Conservation (phyloP, 306 rosid species). For the Betula pendula region DNA sequence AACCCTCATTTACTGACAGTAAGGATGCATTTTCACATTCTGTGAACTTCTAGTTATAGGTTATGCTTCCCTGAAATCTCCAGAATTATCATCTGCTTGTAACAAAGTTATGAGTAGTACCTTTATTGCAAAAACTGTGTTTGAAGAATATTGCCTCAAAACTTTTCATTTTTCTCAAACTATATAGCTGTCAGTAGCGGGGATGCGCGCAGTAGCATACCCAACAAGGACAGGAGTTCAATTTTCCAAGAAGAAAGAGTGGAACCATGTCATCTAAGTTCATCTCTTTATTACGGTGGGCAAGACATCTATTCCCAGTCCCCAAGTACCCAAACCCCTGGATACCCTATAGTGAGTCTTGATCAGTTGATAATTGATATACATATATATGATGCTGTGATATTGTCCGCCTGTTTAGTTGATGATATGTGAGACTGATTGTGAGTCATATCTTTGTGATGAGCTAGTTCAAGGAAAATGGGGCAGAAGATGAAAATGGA, state of each 20-base stretch:
- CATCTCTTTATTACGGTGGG: slow-evolving; percentile 61
- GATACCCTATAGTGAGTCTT: slow-evolving; percentile 47
- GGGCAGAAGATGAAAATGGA: slow-evolving; percentile 52
- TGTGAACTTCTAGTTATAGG: background rate
- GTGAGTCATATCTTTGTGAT: slow-evolving; percentile 1
- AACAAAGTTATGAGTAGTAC: background rate
- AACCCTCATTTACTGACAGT: background rate
- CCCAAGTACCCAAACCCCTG: slow-evolving; percentile 35
- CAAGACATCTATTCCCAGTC: slow-evolving; percentile 51
- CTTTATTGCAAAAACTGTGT: background rate
- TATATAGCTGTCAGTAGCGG: slow-evolving; percentile 29
- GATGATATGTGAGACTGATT: slow-evolving; percentile 9
- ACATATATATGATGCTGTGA: background rate
- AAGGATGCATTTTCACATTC: background rate
- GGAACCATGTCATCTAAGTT: slow-evolving; percentile 63
- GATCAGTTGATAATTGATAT: background rate
- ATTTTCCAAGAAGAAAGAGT: slow-evolving; percentile 40
- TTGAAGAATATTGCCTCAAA: slow-evolving; percentile 15
- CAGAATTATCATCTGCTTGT: background rate
- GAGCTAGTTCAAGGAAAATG: slow-evolving; percentile 41
- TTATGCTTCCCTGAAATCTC: slow-evolving; percentile 4
- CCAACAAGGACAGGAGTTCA: slow-evolving; percentile 41
- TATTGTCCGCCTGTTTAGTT: background rate
- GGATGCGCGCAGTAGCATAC: slow-evolving; percentile 26
- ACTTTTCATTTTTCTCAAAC: background rate